Evolutionary conservation across 306 rosid genomes (phyloP).

Genomic region (Boehmeria nivea): DNA sequence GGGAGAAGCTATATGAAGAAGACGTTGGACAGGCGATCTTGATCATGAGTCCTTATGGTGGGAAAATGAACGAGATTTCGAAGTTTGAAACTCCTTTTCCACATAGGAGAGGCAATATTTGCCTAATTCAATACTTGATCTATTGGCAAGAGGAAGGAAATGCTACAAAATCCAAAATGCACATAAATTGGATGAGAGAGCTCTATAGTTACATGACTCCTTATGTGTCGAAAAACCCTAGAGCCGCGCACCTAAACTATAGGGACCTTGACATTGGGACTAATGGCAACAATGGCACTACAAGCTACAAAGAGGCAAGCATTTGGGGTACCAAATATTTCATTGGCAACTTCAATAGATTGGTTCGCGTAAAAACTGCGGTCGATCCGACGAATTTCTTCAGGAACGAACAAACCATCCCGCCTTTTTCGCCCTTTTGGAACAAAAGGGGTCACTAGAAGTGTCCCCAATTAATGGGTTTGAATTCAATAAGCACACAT

Average conservation of each 20-base stretch:
- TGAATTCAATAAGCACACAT: no score
- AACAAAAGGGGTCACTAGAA: no score
- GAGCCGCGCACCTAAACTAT: background rate
- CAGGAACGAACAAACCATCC: conserved; percentile 58
- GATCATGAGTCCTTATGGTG: background rate
- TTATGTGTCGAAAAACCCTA: background rate
- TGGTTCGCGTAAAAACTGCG: conserved; percentile 48
- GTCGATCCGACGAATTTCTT: conserved; percentile 57
- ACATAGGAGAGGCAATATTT: background rate
- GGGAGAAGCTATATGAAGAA: background rate
- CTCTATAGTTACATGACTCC: background rate
- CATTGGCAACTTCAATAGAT: conserved; percentile 45
- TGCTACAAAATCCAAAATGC: background rate
- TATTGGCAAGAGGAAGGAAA: background rate
- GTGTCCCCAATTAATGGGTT: no score
- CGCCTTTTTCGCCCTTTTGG: conserved; percentile 22
- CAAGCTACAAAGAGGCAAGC: conserved; percentile 35
- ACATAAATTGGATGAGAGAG: background rate
- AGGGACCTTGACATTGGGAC: background rate
- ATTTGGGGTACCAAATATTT: conserved; percentile 55
- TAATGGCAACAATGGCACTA: background rate
- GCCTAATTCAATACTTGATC: background rate
- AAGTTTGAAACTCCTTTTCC: background rate
- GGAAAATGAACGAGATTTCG: background rate
- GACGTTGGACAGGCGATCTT: background rate